Percentiles rank a stretch among this genome's conserved stretches.
Conservation (phyloP, 2,329 filamentous ascomycete genomes). For the Diaporthe vaccinii region DNA sequence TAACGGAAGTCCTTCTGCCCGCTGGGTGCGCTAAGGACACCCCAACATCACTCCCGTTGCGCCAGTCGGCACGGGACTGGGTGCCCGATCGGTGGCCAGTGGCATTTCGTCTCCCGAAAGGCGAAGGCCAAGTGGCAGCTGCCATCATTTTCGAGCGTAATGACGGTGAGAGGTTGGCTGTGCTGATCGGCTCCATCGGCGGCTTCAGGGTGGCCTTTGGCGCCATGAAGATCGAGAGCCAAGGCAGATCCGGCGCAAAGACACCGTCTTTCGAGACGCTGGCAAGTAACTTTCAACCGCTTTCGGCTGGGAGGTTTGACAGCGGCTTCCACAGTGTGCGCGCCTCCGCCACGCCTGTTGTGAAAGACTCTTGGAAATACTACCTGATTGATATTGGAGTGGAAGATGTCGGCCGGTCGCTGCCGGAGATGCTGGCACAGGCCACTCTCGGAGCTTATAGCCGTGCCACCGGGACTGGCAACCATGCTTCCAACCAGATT, state of each 20-base stretch:
- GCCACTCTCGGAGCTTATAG: slow-evolving; percentile 9
- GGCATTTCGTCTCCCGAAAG: slow-evolving; percentile 23
- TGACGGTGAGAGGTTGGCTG: slow-evolving; percentile 29
- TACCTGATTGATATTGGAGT: slow-evolving; percentile 41
- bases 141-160: slow-evolving; percentile 12
- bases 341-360: slow-evolving; percentile 30
- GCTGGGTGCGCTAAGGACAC: background rate
- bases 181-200: slow-evolving; percentile 32
- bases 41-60: background rate
- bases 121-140: slow-evolving; percentile 21
- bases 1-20: slow-evolving; percentile 4
- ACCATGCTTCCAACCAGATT: background rate
- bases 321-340: slow-evolving; percentile 41
- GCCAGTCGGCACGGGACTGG: slow-evolving; percentile 27
- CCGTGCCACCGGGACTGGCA: slow-evolving; percentile 15
- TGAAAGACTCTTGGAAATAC: slow-evolving; percentile 35
- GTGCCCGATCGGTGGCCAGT: slow-evolving; percentile 13
- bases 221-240: background rate
- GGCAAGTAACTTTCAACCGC: slow-evolving; percentile 9
- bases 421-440: slow-evolving; percentile 15
- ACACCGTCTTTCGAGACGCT: slow-evolving; percentile 2
- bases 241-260: background rate
- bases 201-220: slow-evolving; percentile 11
- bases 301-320: slow-evolving; percentile 35
- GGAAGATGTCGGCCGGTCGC: slow-evolving; percentile 29